A percentile compares a stretch with the other conserved stretches of the same genome.
phyloP scores from a whole-genome alignment of 106 monocot species.

The Narthecium ossifragum region DNA sequence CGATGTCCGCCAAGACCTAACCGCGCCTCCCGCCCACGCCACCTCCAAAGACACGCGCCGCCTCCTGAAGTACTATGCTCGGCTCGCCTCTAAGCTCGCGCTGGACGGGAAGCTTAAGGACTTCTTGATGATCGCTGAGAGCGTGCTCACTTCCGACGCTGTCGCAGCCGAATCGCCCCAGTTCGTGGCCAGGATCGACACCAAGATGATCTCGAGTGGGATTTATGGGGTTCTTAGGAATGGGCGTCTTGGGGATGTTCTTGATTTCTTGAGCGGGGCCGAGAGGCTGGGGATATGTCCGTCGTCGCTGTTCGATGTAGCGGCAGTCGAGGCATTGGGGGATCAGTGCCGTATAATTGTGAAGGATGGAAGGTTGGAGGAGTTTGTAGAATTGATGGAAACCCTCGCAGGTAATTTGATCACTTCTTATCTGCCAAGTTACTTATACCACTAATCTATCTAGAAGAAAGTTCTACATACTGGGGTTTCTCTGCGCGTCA shows the following conservation, averaged over 20 bases:
- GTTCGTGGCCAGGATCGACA: slow-evolving; percentile 29
- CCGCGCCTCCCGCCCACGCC: not conserved
- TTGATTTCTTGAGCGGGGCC: slow-evolving; percentile 42
- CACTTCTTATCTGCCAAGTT: not conserved
- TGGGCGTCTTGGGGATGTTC: slow-evolving; percentile 27
- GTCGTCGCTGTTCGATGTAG: slow-evolving; percentile 31
- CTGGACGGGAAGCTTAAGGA: slow-evolving; percentile 25
- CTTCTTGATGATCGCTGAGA: slow-evolving; percentile 51
- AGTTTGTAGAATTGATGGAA: slow-evolving; percentile 59
- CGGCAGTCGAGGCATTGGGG: slow-evolving; percentile 24
- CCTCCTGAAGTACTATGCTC: slow-evolving; percentile 42
- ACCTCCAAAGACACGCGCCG: slow-evolving; percentile 19
- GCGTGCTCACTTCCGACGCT: slow-evolving; percentile 39
- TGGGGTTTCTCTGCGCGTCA: no score
- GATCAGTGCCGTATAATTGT: slow-evolving; percentile 29
- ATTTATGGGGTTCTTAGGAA: slow-evolving; percentile 13
- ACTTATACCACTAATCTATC: not conserved
- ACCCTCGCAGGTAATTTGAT: slow-evolving; percentile 39
- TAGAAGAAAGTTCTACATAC: not conserved
- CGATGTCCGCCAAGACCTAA: slow-evolving; percentile 35
- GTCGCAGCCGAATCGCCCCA: slow-evolving; percentile 16
- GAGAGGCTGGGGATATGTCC: slow-evolving; percentile 37
- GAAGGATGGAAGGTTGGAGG: slow-evolving; percentile 32
- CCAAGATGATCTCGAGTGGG: slow-evolving; percentile 34
- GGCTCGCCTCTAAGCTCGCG: slow-evolving; percentile 51